Evolutionary conservation across 805 yeast species (phyloP), one percentile per base, ranked within the genome.

Genomic region (Tetrapisispora fleetii): DNA sequence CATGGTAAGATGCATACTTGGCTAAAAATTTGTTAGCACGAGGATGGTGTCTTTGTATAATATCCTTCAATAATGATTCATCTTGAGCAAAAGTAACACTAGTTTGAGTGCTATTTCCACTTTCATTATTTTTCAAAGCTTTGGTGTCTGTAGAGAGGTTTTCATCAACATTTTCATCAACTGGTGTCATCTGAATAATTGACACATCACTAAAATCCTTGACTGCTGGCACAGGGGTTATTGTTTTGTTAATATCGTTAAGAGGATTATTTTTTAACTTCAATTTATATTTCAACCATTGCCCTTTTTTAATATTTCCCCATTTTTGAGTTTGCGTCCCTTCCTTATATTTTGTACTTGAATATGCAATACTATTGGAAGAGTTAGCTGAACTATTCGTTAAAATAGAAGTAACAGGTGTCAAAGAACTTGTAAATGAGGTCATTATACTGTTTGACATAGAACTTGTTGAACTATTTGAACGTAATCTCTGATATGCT

Each of bases 1-100:
- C 96, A 54, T 76, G 79, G n/a, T 82, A 74, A 19, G 76, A 70
- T 3, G 86, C 73, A 63, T 83, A 84, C 61, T 78, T 82, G 47
- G 73, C 57, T 36, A 86, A 62, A 53, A 81, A 79, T 49, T 78
- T 76, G 59, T 77, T 82, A 38, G 80, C 78, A 42, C 67, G 63
- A 2, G 93, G 93, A 59, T 85, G 89, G 2, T 39, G 27, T 24
- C 48, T 45, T 33, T 39, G 44, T 10, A 41, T 41, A 30, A 41
- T 41, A 30, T 18, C 30, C 30, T 41, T 41, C 14, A 41, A 17
- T 2, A 43, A 7, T 6, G 40, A 36, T 43, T 33, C 38, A 33
- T 43, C 39, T 37, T 43, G 24, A 13, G 32, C 36, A 37, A 18
- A 33, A 36, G 17, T 37, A 19, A 27, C 39, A 11, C 36, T 36